phyloP scores from a whole-genome alignment of 768 basidiomycete genomes.

The Suillus paluster region DNA sequence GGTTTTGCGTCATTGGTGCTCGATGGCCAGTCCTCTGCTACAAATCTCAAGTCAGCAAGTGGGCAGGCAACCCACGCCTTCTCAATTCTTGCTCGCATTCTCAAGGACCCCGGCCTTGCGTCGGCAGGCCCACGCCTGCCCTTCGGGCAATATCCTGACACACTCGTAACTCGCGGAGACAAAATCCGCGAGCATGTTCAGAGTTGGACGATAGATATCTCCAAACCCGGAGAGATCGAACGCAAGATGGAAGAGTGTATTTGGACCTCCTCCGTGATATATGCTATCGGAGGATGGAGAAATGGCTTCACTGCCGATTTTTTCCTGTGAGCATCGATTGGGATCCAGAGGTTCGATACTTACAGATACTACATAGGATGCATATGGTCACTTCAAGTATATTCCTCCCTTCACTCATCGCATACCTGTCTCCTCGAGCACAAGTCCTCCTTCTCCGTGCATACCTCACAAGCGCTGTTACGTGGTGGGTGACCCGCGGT shows the following conservation, averaged over 20 bases:
- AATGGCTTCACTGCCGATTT: slow-evolving; percentile 50
- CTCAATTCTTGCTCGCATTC: slow-evolving; percentile 53
- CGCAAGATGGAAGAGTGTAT: no score
- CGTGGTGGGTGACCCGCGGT: slow-evolving; percentile 35
- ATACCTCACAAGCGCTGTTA: slow-evolving; percentile 27
- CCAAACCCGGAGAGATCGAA: slow-evolving; percentile 42
- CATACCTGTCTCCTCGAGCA: slow-evolving; percentile 19
- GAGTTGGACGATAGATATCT: slow-evolving; percentile 48
- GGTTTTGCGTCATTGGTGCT: slow-evolving; percentile 17
- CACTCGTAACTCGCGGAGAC: not conserved
- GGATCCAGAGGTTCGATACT: not conserved
- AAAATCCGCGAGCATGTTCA: slow-evolving; percentile 30
- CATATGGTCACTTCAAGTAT: slow-evolving; percentile 36
- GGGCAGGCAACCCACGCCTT: slow-evolving; percentile 40
- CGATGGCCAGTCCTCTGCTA: not conserved
- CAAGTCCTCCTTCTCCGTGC: slow-evolving; percentile 34
- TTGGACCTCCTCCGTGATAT: slow-evolving; percentile 59
- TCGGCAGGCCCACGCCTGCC: slow-evolving; percentile 14
- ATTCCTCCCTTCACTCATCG: slow-evolving; percentile 31
- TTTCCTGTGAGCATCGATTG: slow-evolving; percentile 49
- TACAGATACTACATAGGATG: slow-evolving; percentile 24
- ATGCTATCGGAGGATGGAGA: slow-evolving; percentile 58
- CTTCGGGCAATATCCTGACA: slow-evolving; percentile 23
- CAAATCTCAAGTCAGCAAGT: slow-evolving; percentile 7
- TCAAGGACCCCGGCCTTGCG: slow-evolving; percentile 46